Conservation (phyloP, 208 protist genomes). For the Acanthamoeba triangularis region DNA sequence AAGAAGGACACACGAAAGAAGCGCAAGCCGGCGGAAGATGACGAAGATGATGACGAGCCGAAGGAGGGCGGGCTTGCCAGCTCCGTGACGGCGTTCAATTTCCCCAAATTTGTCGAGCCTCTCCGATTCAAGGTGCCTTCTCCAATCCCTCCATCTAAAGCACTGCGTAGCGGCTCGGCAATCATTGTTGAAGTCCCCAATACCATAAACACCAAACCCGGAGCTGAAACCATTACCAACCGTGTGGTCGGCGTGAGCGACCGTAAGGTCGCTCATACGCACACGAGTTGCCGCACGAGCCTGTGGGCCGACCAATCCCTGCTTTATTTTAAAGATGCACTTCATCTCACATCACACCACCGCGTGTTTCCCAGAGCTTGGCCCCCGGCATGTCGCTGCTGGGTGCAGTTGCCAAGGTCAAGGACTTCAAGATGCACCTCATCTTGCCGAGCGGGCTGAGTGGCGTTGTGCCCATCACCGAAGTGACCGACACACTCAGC, state of each 20-base stretch:
- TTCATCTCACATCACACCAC: not conserved
- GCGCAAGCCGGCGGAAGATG: not conserved
- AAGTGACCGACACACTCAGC: slow-evolving; percentile 62
- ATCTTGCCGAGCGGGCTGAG: slow-evolving; percentile 11
- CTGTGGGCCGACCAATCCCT: not conserved
- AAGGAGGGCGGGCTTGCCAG: not conserved
- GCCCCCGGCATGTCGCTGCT: slow-evolving; percentile 71
- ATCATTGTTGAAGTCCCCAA: not conserved
- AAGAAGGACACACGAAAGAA: not conserved
- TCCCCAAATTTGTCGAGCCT: not conserved
- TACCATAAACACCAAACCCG: slow-evolving; percentile 8
- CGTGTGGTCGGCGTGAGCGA: not conserved
- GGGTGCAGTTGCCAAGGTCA: slow-evolving; percentile 31
- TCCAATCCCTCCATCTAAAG: not conserved
- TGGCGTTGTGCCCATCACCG: slow-evolving; percentile 60
- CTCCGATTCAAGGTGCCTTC: slow-evolving; percentile 35
- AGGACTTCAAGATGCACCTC: slow-evolving; percentile 67
- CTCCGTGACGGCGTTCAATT: slow-evolving; percentile 42
- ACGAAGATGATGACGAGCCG: not conserved
- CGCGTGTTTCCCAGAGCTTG: not conserved
- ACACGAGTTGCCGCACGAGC: not conserved
- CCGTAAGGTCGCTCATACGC: not conserved
- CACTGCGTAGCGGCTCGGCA: not conserved
- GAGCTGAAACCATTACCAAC: slow-evolving; percentile 5
- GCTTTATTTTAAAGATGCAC: no score